Percentiles rank a stretch among this genome's conserved stretches.
phyloP scores from a whole-genome alignment of 306 rosid species.

The Clitoria ternatea region DNA sequence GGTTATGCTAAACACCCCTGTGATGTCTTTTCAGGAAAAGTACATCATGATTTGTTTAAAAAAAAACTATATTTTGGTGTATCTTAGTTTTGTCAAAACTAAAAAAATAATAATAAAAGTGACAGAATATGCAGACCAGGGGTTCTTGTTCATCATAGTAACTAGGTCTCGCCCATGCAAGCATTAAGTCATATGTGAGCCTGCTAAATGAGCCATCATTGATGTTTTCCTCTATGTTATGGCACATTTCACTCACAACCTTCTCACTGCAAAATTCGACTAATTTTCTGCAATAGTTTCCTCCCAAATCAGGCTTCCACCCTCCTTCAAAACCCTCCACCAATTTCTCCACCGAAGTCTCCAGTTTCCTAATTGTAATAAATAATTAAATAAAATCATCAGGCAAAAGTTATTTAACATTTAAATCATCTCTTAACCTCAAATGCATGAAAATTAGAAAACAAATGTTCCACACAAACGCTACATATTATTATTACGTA shows the following conservation, averaged over 20 bases:
- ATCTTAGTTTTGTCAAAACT: too few relatives aligned
- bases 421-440: too few relatives aligned
- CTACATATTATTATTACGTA: not conserved
- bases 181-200: conserved; percentile 75
- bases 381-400: not conserved
- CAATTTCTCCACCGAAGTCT: conserved; percentile 47
- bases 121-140: conserved; percentile 25
- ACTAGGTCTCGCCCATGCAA: conserved; percentile 83
- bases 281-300: conserved; percentile 48
- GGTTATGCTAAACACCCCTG: too few relatives aligned
- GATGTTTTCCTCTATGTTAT: conserved; percentile 46
- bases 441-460: too few relatives aligned
- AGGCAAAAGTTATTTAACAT: too few relatives aligned
- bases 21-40: too few relatives aligned
- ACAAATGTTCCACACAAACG: too few relatives aligned
- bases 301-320: conserved; percentile 47
- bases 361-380: conserved; percentile 40
- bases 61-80: too few relatives aligned
- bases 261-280: conserved; percentile 73
- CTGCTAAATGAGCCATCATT: conserved; percentile 57
- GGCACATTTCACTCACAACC: conserved; percentile 39
- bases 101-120: too few relatives aligned
- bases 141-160: conserved; percentile 38
- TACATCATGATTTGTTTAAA: too few relatives aligned
- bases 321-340: conserved; percentile 61